Evolutionary conservation across 345 rosid genomes (phyloP).

Genomic region (Angophora floribunda): DNA sequence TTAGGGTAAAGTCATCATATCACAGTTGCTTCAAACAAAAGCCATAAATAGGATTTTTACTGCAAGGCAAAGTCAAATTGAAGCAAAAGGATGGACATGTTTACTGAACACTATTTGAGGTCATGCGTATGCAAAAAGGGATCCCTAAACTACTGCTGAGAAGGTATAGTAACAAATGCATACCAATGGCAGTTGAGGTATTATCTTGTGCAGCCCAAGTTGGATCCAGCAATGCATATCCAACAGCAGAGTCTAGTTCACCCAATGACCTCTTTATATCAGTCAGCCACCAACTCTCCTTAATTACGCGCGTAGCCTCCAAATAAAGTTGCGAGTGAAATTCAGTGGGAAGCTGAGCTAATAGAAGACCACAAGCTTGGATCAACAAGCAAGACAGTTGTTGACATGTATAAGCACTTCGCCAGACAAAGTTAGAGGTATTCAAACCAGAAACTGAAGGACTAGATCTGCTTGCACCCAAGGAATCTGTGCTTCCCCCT

Average conservation of each 20-base stretch:
- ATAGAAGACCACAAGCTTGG: constrained; percentile 92
- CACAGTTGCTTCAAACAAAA: not conserved
- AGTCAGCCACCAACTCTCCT: constrained; percentile 94
- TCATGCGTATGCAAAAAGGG: not conserved
- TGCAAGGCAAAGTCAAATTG: not conserved
- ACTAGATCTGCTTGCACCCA: constrained; percentile 78
- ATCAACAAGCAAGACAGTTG: constrained; percentile 92
- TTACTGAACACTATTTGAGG: not conserved
- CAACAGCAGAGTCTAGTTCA: constrained; percentile 85
- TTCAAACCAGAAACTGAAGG: constrained; percentile 71
- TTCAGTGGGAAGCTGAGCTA: constrained; percentile 92
- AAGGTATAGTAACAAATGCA: not conserved
- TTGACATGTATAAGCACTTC: constrained; percentile 95
- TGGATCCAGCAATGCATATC: constrained; percentile 95
- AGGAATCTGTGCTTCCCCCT: constrained; percentile 95
- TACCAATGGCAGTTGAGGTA: constrained; percentile 96
- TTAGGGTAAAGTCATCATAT: not conserved
- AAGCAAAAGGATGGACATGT: not conserved
- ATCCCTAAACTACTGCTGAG: not conserved
- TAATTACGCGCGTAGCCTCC: constrained; percentile 74
- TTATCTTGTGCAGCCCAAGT: constrained; percentile 99
- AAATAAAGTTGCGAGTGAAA: constrained; percentile 78
- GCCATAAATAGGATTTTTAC: not conserved
- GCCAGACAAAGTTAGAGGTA: constrained; percentile 78
- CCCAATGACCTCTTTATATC: constrained; percentile 70